Evolutionary conservation across 2,329 filamentous ascomycete species (phyloP), one percentile per base, ranked within the genome.

Genomic region (Colletotrichum sp.): DNA sequence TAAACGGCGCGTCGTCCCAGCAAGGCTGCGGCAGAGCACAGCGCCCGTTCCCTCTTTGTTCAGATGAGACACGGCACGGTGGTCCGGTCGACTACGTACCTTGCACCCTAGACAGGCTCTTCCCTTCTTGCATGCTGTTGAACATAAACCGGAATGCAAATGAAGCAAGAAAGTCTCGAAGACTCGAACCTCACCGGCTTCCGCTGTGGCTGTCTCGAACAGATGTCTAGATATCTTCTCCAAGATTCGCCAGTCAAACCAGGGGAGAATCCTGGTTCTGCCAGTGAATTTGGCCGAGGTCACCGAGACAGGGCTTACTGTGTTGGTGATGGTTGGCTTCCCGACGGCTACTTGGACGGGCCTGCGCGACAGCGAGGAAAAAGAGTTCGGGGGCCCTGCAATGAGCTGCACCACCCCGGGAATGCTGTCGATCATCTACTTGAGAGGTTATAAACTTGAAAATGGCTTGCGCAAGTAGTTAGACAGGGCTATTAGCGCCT

Each of bases 301-400:
- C 57, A 58, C 72, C 72, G 72, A 74, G 68, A 74, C 68, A 74
- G 43, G 59, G 57, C 72, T 72, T 72, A 59, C 68, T 43, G 9
- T 51, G 5, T 73, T 59, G 27, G 47, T 67, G 12, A 38, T 51
- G 69, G 68, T 24, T n/a, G 33, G 18, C 34, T n/a, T 63, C 29
- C 11, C 63, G 43, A 57, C 21, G 54, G 43, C 36, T 67, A 36
- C 66, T 63, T 67, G 24, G 47, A 67, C 33, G 33, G 61, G n/a
- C 12, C 33, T 18, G 34, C 33, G 43, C 33, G 43, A 16, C 33
- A 68, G 15, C 15, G 31, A 27, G 16, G 34, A 33, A 47, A 47
- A 64, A n/a, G 31, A 64, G 27, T 21, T 15, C 15, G 21, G 27
- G 27, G 34, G 33, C 18, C 27, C 21, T 57, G 18, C 29, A 34